Conservation (phyloP, 192 early-diverging fungal genomes). For the Entomortierella lignicola region DNA sequence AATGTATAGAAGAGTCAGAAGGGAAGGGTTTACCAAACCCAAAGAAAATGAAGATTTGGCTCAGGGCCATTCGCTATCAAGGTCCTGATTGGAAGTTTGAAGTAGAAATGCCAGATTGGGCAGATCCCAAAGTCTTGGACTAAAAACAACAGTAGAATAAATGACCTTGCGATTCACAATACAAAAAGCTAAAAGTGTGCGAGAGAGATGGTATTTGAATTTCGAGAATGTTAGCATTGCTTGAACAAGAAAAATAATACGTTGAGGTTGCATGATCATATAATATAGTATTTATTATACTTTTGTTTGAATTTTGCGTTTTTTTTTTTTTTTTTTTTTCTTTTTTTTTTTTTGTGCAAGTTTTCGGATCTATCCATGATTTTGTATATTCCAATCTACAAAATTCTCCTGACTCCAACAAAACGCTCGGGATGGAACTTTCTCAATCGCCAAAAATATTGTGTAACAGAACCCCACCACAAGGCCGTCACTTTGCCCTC, state of each 20-base stretch:
- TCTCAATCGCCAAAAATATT: constrained; percentile 30
- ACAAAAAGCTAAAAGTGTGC: no score
- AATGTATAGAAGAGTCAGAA: constrained; percentile 32
- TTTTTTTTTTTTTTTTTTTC: no score
- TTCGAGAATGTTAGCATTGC: no score
- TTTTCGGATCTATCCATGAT: not conserved
- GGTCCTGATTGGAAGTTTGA: constrained; percentile 52
- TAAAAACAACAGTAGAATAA: not conserved
- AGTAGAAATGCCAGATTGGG: constrained; percentile 51
- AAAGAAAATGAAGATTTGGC: constrained; percentile 48
- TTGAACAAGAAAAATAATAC: no score
- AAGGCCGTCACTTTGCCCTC: constrained; percentile 40
- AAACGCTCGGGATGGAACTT: constrained; percentile 30
- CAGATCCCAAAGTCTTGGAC: constrained; percentile 19
- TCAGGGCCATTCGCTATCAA: constrained; percentile 43
- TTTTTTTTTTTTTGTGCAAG: no score
- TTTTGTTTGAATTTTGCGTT: no score
- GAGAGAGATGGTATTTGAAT: no score
- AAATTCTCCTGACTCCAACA: constrained; percentile 19
- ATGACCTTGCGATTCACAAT: no score
- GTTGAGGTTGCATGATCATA: no score
- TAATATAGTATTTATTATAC: no score
- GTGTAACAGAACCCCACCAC: constrained; percentile 22
- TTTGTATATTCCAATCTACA: not conserved
- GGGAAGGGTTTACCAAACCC: constrained; percentile 23